phyloP scores from a whole-genome alignment of 371 early-diverging fungal genomes.

The Polyrhizophydium stewartii region DNA sequence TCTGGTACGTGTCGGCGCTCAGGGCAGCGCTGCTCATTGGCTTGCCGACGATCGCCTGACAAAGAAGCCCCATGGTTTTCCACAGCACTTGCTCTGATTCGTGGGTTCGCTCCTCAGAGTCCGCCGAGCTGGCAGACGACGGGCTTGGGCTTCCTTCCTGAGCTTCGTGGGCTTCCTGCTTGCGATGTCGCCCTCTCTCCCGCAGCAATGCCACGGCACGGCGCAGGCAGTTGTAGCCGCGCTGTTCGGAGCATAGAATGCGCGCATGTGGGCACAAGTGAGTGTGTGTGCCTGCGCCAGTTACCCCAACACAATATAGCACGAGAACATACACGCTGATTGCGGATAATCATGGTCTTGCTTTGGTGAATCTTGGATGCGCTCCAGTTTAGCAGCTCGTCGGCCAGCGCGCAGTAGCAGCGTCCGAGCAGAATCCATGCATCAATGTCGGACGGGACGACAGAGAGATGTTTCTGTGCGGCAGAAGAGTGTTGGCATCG shows the following conservation, averaged over 20 bases:
- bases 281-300: not conserved
- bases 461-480: slow-evolving; percentile 4
- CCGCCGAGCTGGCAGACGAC: not conserved
- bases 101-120: no score
- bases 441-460: slow-evolving; percentile 9
- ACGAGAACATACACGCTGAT: slow-evolving; percentile 1
- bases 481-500: not conserved
- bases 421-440: slow-evolving; percentile 11
- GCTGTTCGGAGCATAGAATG: not conserved
- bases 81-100: not conserved
- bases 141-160: not conserved
- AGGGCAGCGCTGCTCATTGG: slow-evolving; percentile 2
- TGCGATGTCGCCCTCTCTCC: no score
- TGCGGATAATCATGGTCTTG: not conserved
- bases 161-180: not conserved
- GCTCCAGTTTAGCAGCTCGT: slow-evolving; percentile 6
- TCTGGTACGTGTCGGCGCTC: not conserved
- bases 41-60: not conserved
- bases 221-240: not conserved
- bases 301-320: not conserved
- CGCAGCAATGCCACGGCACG: not conserved
- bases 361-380: slow-evolving; percentile 1
- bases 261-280: not conserved
- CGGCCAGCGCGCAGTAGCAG: slow-evolving; percentile 3
- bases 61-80: not conserved